Conservation (phyloP, 2,329 filamentous ascomycete species). For the Ascosphaera acerosa region DNA sequence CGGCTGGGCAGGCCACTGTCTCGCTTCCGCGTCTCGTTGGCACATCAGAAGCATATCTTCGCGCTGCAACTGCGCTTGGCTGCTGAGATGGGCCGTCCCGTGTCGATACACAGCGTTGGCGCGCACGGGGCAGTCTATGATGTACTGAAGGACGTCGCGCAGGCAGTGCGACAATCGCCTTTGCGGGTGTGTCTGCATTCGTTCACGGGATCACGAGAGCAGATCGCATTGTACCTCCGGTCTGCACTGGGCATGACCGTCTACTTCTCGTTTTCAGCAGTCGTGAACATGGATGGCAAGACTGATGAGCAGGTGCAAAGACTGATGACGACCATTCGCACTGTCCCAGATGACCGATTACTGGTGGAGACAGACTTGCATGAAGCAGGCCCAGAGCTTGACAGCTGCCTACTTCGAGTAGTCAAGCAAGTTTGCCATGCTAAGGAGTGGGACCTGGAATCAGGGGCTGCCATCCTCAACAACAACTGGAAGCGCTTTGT, state of each 20-base stretch:
- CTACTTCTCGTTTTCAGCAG: constrained; percentile 70
- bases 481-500: constrained; percentile 58
- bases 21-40: constrained; percentile 28
- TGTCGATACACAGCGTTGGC: constrained; percentile 38
- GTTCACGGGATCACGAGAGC: constrained; percentile 54
- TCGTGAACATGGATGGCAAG: constrained; percentile 41
- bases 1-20: constrained; percentile 33
- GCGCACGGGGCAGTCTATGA: constrained; percentile 34
- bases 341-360: constrained; percentile 51
- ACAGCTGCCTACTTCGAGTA: constrained; percentile 47
- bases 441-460: constrained; percentile 49
- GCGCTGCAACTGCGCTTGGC: constrained; percentile 32
- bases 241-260: constrained; percentile 46
- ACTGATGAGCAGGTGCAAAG: constrained; percentile 27
- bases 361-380: constrained; percentile 83
- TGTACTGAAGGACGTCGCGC: constrained; percentile 14
- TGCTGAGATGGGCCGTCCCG: constrained; percentile 29
- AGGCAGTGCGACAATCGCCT: constrained; percentile 29
- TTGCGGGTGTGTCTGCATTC: constrained; percentile 85
- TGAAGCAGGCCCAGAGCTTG: constrained; percentile 57
- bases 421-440: constrained; percentile 49
- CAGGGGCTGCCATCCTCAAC: constrained; percentile 42
- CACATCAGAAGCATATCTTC: constrained; percentile 33
- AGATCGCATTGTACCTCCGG: constrained; percentile 53
- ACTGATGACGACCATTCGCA: constrained; percentile 39